Evolutionary conservation across 441 rosid genomes (phyloP).

Genomic region (Erodium chrysanthum): DNA sequence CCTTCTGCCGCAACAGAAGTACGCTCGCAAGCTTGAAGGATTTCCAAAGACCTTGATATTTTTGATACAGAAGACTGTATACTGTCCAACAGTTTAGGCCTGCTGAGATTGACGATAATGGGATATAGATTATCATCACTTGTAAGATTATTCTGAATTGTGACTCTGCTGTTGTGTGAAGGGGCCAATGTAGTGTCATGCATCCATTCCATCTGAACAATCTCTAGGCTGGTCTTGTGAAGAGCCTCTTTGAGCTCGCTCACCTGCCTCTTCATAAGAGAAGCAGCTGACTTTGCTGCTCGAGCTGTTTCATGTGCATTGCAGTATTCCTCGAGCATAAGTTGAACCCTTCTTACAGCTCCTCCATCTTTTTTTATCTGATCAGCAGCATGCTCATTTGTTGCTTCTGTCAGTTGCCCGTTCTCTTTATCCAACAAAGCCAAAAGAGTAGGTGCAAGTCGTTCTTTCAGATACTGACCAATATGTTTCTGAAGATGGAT

Average conservation of each 20-base stretch:
- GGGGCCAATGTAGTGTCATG: conserved; percentile 50
- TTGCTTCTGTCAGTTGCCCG: conserved; percentile 46
- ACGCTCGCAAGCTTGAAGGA: conserved; percentile 70
- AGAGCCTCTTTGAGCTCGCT: conserved; percentile 68
- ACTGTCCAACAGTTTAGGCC: conserved; percentile 64
- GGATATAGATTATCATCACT: conserved; percentile 48
- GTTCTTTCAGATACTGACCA: conserved; percentile 52
- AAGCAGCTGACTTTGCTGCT: conserved; percentile 78
- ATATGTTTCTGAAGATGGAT: conserved; percentile 68
- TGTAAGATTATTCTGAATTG: conserved; percentile 50
- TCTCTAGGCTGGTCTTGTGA: conserved; percentile 62
- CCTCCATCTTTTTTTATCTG: conserved; percentile 40
- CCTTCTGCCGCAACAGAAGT: conserved; percentile 74
- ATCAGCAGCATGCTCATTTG: conserved; percentile 36
- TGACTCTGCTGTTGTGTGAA: conserved; percentile 49
- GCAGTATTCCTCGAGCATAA: conserved; percentile 87
- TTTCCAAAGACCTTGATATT: conserved; percentile 58
- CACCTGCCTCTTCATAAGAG: conserved; percentile 61
- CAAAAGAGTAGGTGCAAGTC: conserved; percentile 53
- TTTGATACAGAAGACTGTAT: conserved; percentile 56
- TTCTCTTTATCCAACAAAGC: conserved; percentile 60
- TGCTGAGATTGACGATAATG: conserved; percentile 50
- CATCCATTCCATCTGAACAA: conserved; percentile 95
- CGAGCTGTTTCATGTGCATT: conserved; percentile 82
- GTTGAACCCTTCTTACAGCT: conserved; percentile 51